phyloP scores from a whole-genome alignment of 495 filamentous ascomycete genomes.

The Aspergillus bertholletiae region DNA sequence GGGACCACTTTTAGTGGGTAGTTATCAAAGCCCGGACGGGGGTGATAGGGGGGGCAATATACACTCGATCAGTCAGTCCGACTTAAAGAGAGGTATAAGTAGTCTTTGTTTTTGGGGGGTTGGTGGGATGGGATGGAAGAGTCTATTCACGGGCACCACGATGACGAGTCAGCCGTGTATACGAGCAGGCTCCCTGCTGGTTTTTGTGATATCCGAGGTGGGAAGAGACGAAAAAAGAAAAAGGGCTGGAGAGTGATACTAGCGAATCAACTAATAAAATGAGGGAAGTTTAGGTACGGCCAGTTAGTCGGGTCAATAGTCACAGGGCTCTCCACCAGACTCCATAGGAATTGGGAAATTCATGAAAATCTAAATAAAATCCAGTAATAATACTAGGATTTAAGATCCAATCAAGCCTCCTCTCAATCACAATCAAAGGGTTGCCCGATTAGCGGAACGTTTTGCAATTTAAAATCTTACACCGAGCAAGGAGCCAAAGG shows the following conservation, averaged over 20 bases:
- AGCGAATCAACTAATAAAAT: background rate
- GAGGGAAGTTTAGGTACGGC: background rate
- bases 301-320: background rate
- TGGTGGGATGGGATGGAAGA: too few relatives aligned
- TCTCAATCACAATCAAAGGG: background rate
- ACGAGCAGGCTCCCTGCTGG: too few relatives aligned
- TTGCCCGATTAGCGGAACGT: background rate
- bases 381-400: background rate
- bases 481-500: background rate
- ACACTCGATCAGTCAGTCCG: too few relatives aligned
- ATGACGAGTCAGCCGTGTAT: too few relatives aligned
- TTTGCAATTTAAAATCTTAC: too few relatives aligned
- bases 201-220: too few relatives aligned
- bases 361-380: constrained; percentile 1
- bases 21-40: constrained; percentile 2
- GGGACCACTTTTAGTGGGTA: constrained; percentile 2
- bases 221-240: background rate
- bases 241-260: background rate
- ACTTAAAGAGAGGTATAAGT: background rate
- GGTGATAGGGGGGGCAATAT: too few relatives aligned
- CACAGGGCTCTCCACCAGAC: background rate
- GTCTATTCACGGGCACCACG: too few relatives aligned
- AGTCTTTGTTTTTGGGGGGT: too few relatives aligned
- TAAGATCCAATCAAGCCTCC: background rate
- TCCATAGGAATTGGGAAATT: background rate